Conservation (phyloP, 768 basidiomycete genomes). For the Candolleomyces efflorescens region DNA sequence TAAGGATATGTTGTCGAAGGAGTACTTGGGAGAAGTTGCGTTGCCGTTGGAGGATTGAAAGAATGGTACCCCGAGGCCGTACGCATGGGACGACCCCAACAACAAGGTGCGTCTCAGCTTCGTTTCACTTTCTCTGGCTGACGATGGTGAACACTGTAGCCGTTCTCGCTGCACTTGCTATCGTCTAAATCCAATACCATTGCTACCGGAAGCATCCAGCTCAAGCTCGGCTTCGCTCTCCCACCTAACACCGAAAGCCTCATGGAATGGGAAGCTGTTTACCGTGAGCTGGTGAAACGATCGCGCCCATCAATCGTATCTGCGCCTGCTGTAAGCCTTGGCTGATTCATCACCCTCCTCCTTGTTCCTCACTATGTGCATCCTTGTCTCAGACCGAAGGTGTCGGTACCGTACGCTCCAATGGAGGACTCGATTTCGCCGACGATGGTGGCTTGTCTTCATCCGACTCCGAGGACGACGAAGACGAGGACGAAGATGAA, state of each 20-base stretch:
- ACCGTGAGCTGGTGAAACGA: conserved; percentile 57
- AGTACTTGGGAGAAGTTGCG: conserved; percentile 88
- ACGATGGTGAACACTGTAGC: conserved; percentile 22
- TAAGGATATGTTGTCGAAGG: conserved; percentile 85
- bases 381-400: conserved; percentile 63
- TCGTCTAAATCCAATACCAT: conserved; percentile 39
- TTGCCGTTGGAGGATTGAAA: conserved; percentile 71
- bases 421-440: conserved; percentile 50
- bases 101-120: conserved; percentile 50
- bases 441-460: conserved; percentile 74
- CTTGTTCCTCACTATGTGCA: not conserved
- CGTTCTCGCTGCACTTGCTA: conserved; percentile 33
- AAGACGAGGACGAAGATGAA: conserved; percentile 20
- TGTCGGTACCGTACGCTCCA: conserved; percentile 75
- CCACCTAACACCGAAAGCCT: conserved; percentile 39
- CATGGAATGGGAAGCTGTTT: conserved; percentile 56
- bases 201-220: conserved; percentile 34
- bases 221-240: conserved; percentile 45
- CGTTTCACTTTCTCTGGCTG: not conserved
- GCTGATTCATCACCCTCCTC: not conserved
- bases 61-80: conserved; percentile 23
- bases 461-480: conserved; percentile 33
- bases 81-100: conserved; percentile 54
- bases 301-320: conserved; percentile 67
- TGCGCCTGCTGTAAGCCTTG: conserved; percentile 62